These are phyloP conservation scores for Ambrosiella beaveri DNA, from an alignment of 2,329 filamentous ascomycete genomes.

Conservation along the genomic window DNA sequence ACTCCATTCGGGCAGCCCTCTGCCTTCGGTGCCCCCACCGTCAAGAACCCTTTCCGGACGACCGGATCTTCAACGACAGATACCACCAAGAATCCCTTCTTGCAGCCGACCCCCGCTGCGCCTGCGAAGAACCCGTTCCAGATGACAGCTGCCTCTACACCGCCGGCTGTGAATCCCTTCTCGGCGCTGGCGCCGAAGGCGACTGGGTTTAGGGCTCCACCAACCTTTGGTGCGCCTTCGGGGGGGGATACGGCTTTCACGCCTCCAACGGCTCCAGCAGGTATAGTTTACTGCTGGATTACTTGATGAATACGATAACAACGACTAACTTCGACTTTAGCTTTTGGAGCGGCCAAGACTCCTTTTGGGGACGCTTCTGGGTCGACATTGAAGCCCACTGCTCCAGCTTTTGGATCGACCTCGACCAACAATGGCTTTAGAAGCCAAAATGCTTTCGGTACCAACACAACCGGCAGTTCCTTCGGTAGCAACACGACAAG, in stretches of 20 bases:
- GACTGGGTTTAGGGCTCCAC: not conserved
- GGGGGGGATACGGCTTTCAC: not conserved
- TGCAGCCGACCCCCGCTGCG: not conserved
- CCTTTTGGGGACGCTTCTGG: not conserved
- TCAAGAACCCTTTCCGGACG: conserved; percentile 6
- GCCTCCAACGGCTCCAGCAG: conserved; percentile 1
- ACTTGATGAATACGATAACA: not conserved
- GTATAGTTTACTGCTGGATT: not conserved
- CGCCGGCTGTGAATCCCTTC: conserved; percentile 8
- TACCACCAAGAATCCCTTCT: conserved; percentile 7
- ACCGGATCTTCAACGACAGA: not conserved
- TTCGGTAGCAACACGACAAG: not conserved
- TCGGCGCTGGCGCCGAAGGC: not conserved
- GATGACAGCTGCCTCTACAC: not conserved
- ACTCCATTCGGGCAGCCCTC: conserved; percentile 11
- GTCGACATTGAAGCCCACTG: not conserved
- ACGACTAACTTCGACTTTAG: not conserved
- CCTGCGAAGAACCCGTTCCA: conserved; percentile 8
- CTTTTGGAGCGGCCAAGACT: not conserved
- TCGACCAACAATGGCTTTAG: not conserved
- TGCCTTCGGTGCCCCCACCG: not conserved
- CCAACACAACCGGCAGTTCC: not conserved
- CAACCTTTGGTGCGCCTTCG: not conserved
- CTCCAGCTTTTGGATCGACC: not conserved
- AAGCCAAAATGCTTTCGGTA: not conserved